Percentiles rank a stretch among this genome's conserved stretches.
Evolutionary conservation across 129 eudicot genomes (phyloP).

Genomic region (Ambrosia artemisiifolia): DNA sequence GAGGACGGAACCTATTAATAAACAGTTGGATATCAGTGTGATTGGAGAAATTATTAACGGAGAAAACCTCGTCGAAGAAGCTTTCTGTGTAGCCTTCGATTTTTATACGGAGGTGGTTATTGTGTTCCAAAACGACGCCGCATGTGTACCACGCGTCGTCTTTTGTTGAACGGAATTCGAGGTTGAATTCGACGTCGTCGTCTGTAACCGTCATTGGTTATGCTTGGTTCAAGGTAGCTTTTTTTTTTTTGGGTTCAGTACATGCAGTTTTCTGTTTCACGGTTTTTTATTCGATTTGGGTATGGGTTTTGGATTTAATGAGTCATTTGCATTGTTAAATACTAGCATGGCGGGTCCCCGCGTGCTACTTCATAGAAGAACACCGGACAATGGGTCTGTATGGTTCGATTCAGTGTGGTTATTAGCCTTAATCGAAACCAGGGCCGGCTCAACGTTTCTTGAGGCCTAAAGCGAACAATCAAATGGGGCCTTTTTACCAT

Average conservation of each 20-base stretch:
- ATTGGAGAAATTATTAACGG: conserved; percentile 31
- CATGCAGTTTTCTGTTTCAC: conserved; percentile 11
- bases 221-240: neutral
- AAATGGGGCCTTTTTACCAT: too few relatives aligned
- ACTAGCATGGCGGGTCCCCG: too few relatives aligned
- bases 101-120: conserved; percentile 41
- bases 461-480: too few relatives aligned
- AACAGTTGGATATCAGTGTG: conserved; percentile 31
- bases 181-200: conserved; percentile 33
- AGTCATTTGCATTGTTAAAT: too few relatives aligned
- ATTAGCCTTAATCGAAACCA: too few relatives aligned
- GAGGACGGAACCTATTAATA: conserved; percentile 37
- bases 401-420: too few relatives aligned
- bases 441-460: too few relatives aligned
- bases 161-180: conserved; percentile 44
- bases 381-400: too few relatives aligned
- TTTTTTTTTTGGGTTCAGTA: neutral
- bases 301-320: too few relatives aligned
- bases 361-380: too few relatives aligned
- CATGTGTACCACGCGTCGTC: conserved; percentile 73
- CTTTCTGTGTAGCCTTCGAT: conserved; percentile 22
- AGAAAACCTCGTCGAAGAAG: conserved; percentile 15
- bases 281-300: too few relatives aligned
- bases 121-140: conserved; percentile 24
- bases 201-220: neutral